Evolutionary conservation across 1,284 basidiomycete genomes (phyloP), one percentile per base, ranked within the genome.

Genomic region (Cronartium quercuum): DNA sequence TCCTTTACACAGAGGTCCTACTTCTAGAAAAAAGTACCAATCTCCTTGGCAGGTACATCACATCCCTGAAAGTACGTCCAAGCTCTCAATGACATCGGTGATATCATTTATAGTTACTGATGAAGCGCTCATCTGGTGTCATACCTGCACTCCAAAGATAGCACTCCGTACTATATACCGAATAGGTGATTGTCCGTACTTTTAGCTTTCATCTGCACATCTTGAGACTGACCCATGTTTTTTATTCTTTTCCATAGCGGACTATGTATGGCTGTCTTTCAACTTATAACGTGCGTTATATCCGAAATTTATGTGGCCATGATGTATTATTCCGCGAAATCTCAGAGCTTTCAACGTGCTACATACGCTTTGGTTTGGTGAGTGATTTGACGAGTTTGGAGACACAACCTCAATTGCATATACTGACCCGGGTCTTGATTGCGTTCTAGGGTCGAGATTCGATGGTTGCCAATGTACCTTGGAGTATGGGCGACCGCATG

Each of bases 251-350:
- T 21, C 51, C 51, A 9, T 29, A 57, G 51, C 51, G 51, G 51
- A 7, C 51, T 57, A n/a, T 57, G 21, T 29, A 57, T 57, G 51
- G 51, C 51, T 7, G 13, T 57, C 10, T 21, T 57, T 6, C 51
- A 57, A 29, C 34, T 57, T n/a, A 5, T 57, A 6, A 57, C 51
- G 21, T 57, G 51, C n/a, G 51, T 57, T 3, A 57, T 57, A 57
- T 57, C 51, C 18, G 51, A 57, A 57, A 57, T 57, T 13, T 57
- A 57, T 57, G 51, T 57, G 51, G 51, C 51, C 13, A 57, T 57
- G 51, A n/a, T 57, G 6, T 57, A 57, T 29, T 57, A 57, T 57
- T 57, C 51, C 5, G 51, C 51, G 3, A 57, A 57, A 12, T 57
- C 51, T 24, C 51, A n/a, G 9, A n/a, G 51, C 12, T 57, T 57